Conservation (phyloP, 2,329 filamentous ascomycete genomes). For the Phialophora tarda region DNA sequence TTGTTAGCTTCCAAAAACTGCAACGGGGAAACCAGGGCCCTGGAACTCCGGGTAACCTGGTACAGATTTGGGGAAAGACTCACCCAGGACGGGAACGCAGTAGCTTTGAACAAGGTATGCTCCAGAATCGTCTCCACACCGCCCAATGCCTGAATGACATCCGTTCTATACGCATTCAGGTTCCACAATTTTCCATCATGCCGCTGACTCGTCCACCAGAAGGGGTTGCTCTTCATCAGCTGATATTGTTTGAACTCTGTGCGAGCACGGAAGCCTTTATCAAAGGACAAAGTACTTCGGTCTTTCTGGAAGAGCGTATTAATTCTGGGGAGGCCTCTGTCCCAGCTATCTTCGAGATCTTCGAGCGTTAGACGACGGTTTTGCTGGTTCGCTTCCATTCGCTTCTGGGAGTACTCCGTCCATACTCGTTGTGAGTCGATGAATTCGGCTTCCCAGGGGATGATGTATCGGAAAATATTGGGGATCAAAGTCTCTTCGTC, state of each 20-base stretch:
- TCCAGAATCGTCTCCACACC: constrained; percentile 98
- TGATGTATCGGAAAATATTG: constrained; percentile 99
- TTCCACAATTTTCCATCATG: constrained; percentile 99
- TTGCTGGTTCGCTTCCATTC: constrained; percentile 94
- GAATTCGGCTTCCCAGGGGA: constrained; percentile 98
- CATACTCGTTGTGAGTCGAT: constrained; percentile 98
- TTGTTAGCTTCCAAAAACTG: too few relatives aligned
- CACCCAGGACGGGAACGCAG: constrained; percentile 88
- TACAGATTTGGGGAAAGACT: too few relatives aligned
- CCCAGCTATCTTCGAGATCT: constrained; percentile 97
- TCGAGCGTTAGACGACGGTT: constrained; percentile 93
- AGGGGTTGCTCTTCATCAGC: constrained; percentile 98
- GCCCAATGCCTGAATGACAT: constrained; percentile 93
- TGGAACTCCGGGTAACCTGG: too few relatives aligned
- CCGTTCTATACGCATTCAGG: constrained; percentile 90
- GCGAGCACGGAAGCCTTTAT: constrained; percentile 94
- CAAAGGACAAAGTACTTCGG: constrained; percentile 92
- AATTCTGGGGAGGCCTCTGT: constrained; percentile 94
- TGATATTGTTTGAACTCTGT: constrained; percentile 99
- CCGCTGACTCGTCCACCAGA: constrained; percentile 98
- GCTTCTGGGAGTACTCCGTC: constrained; percentile 99
- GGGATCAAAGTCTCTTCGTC: constrained; percentile 97
- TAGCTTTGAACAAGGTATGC: constrained; percentile 95
- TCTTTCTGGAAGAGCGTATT: constrained; percentile 99
- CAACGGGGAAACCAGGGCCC: too few relatives aligned